A percentile compares a stretch with the other conserved stretches of the same genome.
phyloP scores from a whole-genome alignment of 2,329 filamentous ascomycete genomes.

The Neurospora sp. region DNA sequence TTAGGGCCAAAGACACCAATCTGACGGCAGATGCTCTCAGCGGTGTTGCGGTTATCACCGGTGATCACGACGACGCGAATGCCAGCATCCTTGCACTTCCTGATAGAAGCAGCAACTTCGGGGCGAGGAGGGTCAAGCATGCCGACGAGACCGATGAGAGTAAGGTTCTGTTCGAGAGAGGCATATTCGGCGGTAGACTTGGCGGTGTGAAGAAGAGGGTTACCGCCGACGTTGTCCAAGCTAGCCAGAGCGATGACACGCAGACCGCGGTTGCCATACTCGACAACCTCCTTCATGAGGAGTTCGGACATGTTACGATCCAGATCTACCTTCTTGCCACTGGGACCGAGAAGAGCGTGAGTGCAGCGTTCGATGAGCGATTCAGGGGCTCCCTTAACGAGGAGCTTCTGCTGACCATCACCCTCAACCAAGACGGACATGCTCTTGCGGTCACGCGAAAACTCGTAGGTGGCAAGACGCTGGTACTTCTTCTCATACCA shows the following conservation, averaged over 20 bases:
- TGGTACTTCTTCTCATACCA: conserved; percentile 70
- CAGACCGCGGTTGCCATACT: conserved; percentile 85
- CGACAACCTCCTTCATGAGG: conserved; percentile 68
- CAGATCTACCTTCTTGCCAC: conserved; percentile 68
- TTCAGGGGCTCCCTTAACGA: conserved; percentile 95
- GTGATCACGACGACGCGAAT: conserved; percentile 98
- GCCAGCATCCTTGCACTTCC: conserved; percentile 82
- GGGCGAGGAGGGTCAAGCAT: conserved; percentile 96
- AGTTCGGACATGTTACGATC: conserved; percentile 58
- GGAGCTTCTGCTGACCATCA: conserved; percentile 62
- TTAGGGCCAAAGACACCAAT: conserved; percentile 82
- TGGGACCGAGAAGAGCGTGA: conserved; percentile 63
- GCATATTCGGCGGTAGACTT: conserved; percentile 77
- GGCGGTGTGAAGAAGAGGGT: conserved; percentile 61
- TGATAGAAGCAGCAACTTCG: conserved; percentile 78
- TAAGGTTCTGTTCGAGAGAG: conserved; percentile 86
- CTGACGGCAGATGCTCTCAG: conserved; percentile 93
- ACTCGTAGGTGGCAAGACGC: conserved; percentile 83
- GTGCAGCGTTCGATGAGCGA: conserved; percentile 89
- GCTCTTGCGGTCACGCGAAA: conserved; percentile 95
- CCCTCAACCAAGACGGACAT: conserved; percentile 89
- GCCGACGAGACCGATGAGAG: conserved; percentile 81
- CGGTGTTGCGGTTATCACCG: conserved; percentile 94
- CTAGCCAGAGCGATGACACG: conserved; percentile 90
- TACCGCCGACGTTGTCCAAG: conserved; percentile 62